Conservation (phyloP, 306 rosid species). For the Quercus wislizeni region DNA sequence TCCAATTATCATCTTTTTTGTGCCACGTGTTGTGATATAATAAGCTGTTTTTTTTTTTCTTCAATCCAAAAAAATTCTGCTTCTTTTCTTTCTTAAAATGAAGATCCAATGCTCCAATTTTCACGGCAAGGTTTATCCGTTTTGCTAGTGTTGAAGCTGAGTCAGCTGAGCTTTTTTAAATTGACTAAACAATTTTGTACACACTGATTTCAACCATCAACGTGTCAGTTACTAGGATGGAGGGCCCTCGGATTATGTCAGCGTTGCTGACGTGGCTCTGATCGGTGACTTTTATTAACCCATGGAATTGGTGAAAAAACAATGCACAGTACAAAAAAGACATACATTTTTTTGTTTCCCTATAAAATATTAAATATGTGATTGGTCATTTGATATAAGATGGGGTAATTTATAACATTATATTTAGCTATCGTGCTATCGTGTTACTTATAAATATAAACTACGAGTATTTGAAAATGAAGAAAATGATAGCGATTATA, state of each 20-base stretch:
- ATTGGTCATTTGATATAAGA: background rate
- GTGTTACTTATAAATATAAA: no score
- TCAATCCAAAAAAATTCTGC: no score
- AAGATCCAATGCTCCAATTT: background rate
- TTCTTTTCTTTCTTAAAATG: background rate
- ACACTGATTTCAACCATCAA: slow-evolving; percentile 19
- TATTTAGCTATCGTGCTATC: no score
- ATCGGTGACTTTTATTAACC: slow-evolving; percentile 8
- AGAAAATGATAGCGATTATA: no score
- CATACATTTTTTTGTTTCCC: background rate
- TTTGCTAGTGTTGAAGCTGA: background rate
- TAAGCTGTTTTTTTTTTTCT: slow-evolving; percentile 5
- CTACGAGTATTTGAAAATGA: no score
- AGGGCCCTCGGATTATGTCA: background rate
- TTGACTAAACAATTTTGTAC: background rate
- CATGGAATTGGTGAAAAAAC: background rate
- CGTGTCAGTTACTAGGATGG: slow-evolving; percentile 27
- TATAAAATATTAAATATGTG: background rate
- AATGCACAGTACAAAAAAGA: background rate
- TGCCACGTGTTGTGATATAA: slow-evolving; percentile 41
- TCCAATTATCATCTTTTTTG: slow-evolving; percentile 3
- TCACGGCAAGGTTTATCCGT: slow-evolving; percentile 36
- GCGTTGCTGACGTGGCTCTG: slow-evolving; percentile 30
- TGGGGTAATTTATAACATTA: no score
- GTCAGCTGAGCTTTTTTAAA: background rate